phyloP scores from a whole-genome alignment of 768 basidiomycete genomes.

The Mycena pura region DNA sequence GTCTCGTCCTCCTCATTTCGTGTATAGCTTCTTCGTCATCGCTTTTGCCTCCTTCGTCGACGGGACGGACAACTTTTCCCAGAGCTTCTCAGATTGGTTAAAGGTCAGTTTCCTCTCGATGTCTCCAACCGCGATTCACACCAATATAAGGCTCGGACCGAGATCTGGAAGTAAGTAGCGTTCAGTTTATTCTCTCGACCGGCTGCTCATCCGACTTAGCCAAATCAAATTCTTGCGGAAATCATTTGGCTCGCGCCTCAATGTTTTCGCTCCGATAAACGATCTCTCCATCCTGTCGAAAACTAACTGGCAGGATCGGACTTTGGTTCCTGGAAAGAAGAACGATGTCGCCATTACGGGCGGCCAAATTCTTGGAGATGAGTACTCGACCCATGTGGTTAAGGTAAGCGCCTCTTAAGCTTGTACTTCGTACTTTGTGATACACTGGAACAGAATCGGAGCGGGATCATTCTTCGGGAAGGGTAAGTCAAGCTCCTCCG shows the following conservation, averaged over 20 bases:
- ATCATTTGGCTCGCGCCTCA: conserved; percentile 78
- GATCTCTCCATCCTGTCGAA: conserved; percentile 86
- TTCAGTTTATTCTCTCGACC: neutral
- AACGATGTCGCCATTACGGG: conserved; percentile 79
- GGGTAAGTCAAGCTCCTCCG: conserved; percentile 51
- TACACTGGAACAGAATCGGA: conserved; percentile 79
- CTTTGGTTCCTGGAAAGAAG: conserved; percentile 69
- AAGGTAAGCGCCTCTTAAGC: conserved; percentile 63
- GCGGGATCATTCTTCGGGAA: conserved; percentile 92
- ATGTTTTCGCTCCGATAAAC: conserved; percentile 90
- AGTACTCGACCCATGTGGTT: conserved; percentile 94
- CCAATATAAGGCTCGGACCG: conserved; percentile 68
- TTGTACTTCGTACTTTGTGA: no score
- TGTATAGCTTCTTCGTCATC: conserved; percentile 86
- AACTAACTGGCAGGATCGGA: conserved; percentile 61
- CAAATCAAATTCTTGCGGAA: conserved; percentile 89
- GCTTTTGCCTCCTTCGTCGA: conserved; percentile 91
- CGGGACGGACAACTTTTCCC: conserved; percentile 61
- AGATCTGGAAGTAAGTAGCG: conserved; percentile 88
- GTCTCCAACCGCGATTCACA: neutral
- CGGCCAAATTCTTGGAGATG: conserved; percentile 90
- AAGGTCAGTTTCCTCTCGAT: conserved; percentile 52
- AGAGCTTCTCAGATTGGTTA: conserved; percentile 88
- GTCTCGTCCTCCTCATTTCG: neutral
- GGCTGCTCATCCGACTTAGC: conserved; percentile 43